phyloP scores from a whole-genome alignment of 1,284 basidiomycete genomes.

The Cystobasidium slooffiae region DNA sequence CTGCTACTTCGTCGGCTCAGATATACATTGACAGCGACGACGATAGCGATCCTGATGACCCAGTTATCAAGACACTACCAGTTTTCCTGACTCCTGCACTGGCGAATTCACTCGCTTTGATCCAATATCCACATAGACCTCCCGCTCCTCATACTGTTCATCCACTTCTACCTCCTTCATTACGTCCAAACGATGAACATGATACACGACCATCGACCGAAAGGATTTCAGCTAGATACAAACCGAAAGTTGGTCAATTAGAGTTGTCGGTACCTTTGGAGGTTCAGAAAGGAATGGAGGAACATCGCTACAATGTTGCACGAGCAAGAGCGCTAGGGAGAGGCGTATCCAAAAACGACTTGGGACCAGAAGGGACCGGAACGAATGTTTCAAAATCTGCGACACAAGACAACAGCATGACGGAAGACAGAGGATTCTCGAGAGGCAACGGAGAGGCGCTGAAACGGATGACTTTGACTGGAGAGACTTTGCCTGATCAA shows the following conservation, averaged over 20 bases:
- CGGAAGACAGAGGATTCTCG: slow-evolving; percentile 43
- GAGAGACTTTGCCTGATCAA: slow-evolving; percentile 53
- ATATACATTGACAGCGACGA: slow-evolving; percentile 37
- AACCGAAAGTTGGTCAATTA: slow-evolving; percentile 52
- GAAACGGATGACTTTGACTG: slow-evolving; percentile 50
- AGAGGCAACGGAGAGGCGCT: slow-evolving; percentile 45
- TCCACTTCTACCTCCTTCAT: slow-evolving; percentile 52
- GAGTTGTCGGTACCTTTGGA: slow-evolving; percentile 54
- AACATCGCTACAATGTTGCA: slow-evolving; percentile 52
- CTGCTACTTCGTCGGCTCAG: neutral
- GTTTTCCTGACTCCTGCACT: slow-evolving; percentile 51
- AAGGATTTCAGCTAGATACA: slow-evolving; percentile 50
- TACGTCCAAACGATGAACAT: slow-evolving; percentile 48
- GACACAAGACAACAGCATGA: slow-evolving; percentile 40
- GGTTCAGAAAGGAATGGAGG: slow-evolving; percentile 38
- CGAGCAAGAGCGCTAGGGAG: slow-evolving; percentile 49
- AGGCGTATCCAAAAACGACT: slow-evolving; percentile 49
- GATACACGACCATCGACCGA: slow-evolving; percentile 37
- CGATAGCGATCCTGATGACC: slow-evolving; percentile 45
- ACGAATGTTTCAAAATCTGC: slow-evolving; percentile 25
- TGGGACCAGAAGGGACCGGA: slow-evolving; percentile 44
- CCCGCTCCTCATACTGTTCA: slow-evolving; percentile 50
- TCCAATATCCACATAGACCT: slow-evolving; percentile 54
- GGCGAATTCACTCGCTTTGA: slow-evolving; percentile 49
- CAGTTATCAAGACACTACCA: slow-evolving; percentile 49